Evolutionary conservation across 805 yeast species (phyloP).

Genomic region (Yamadazyma kitorensis): DNA sequence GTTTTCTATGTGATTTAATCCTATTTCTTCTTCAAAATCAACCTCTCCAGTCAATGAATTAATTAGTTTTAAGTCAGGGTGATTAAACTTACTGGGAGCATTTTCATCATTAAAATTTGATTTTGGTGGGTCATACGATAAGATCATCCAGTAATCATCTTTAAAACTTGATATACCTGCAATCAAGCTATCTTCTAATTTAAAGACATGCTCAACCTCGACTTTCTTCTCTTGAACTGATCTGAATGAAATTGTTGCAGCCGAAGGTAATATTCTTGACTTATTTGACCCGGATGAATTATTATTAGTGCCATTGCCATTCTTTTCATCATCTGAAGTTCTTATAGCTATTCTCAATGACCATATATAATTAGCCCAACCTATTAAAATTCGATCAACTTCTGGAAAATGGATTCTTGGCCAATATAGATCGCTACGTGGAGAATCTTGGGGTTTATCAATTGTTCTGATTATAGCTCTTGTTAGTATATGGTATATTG

Average conservation of each 20-base stretch:
- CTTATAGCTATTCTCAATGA: conserved; percentile 46
- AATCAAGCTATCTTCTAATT: conserved; percentile 50
- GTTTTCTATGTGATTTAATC: conserved; percentile 52
- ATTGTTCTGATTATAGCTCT: conserved; percentile 49
- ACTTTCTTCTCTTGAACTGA: conserved; percentile 42
- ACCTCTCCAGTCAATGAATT: conserved; percentile 68
- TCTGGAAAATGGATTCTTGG: conserved; percentile 73
- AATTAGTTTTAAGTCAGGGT: conserved; percentile 76
- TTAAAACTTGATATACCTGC: conserved; percentile 78
- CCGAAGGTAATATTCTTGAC: conserved; percentile 45
- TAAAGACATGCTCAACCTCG: conserved; percentile 48
- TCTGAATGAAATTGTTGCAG: conserved; percentile 54
- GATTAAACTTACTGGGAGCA: conserved; percentile 26
- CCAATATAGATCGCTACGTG: conserved; percentile 77
- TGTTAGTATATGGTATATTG: conserved; percentile 57
- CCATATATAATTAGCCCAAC: conserved; percentile 86
- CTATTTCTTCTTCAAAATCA: conserved; percentile 74
- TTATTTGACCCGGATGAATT: no score
- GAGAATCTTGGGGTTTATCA: conserved; percentile 53
- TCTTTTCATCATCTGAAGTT: conserved; percentile 11
- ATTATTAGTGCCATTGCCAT: conserved; percentile 14
- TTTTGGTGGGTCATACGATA: conserved; percentile 48
- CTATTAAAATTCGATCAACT: conserved; percentile 63
- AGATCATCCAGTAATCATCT: conserved; percentile 64
- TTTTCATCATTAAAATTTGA: conserved; percentile 11